A percentile compares a stretch with the other conserved stretches of the same genome.
Conservation (phyloP, 371 early-diverging fungal genomes). For the Rhizomucor miehei region DNA sequence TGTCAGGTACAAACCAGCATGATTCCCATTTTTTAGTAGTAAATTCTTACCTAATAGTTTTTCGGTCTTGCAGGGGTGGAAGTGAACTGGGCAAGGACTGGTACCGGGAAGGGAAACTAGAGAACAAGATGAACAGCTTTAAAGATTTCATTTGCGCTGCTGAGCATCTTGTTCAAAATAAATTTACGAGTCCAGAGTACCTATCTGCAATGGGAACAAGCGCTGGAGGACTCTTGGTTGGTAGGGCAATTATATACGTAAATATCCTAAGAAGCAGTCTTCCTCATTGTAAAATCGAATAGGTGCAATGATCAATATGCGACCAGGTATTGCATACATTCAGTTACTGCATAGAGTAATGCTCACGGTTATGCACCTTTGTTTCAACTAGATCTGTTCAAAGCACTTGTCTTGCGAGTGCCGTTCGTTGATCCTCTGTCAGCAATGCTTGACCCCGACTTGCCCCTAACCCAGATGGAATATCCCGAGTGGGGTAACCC, state of each 20-base stretch:
- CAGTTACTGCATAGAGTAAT: too few relatives aligned
- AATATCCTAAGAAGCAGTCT: background rate
- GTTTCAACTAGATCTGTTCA: slow-evolving; percentile 61
- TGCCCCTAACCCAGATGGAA: slow-evolving; percentile 79
- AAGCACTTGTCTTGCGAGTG: slow-evolving; percentile 75
- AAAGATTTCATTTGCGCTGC: slow-evolving; percentile 69
- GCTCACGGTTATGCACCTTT: background rate
- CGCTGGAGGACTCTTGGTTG: slow-evolving; percentile 77
- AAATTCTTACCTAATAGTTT: background rate
- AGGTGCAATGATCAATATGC: slow-evolving; percentile 67
- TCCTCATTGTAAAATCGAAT: slow-evolving; percentile 4
- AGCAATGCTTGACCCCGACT: slow-evolving; percentile 71
- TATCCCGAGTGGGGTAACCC: slow-evolving; percentile 89
- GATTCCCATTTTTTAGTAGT: background rate
- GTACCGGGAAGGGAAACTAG: slow-evolving; percentile 71
- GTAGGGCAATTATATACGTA: too few relatives aligned
- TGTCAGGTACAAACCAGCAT: slow-evolving; percentile 63
- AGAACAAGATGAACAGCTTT: slow-evolving; percentile 70
- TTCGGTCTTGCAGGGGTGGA: slow-evolving; percentile 60
- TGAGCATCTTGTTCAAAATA: slow-evolving; percentile 54
- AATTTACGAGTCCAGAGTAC: slow-evolving; percentile 46
- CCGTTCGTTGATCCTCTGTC: slow-evolving; percentile 87
- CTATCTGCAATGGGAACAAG: slow-evolving; percentile 71
- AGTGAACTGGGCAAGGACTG: slow-evolving; percentile 75
- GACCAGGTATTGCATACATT: slow-evolving; percentile 41